Percentiles rank a stretch among this genome's conserved stretches.
Conservation (phyloP, 805 yeast species). For the Candida vartiovaarae region DNA sequence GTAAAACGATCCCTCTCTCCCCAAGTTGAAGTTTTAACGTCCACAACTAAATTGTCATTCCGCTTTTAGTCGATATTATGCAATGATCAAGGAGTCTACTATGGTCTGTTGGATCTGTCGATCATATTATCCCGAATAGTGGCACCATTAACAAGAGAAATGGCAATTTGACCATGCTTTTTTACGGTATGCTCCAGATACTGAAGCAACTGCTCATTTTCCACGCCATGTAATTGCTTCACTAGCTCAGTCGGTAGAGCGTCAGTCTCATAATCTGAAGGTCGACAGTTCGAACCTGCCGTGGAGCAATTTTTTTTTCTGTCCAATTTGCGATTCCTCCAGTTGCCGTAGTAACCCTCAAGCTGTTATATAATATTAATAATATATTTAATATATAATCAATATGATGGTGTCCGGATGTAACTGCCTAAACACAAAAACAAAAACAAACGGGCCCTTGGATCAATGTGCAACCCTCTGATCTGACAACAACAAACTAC, state of each 20-base stretch:
- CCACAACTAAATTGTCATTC: too few species aligned
- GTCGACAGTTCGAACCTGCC: conserved; percentile 52
- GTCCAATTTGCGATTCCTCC: not conserved
- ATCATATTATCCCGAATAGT: too few species aligned
- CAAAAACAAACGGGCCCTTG: not conserved
- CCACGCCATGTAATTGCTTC: conserved; percentile 25
- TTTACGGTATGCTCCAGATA: too few species aligned
- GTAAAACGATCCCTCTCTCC: not conserved
- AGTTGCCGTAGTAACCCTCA: not conserved
- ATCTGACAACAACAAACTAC: not conserved
- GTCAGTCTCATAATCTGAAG: conserved; percentile 53
- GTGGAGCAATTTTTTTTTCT: conserved; percentile 31
- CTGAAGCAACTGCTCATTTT: not conserved
- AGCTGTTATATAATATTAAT: too few species aligned
- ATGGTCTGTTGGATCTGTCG: too few species aligned
- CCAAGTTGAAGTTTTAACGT: too few species aligned
- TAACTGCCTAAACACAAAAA: conserved; percentile 1
- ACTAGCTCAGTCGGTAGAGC: conserved; percentile 54
- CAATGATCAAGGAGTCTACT: too few species aligned
- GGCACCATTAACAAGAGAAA: too few species aligned
- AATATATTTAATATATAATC: too few species aligned
- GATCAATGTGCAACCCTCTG: too few species aligned
- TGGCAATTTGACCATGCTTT: too few species aligned
- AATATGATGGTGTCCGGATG: not conserved
- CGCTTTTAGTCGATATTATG: too few species aligned